A percentile compares a stretch with the other conserved stretches of the same genome.
phyloP scores from a whole-genome alignment of 2,329 filamentous ascomycete genomes.

The Zopfia rhizophila region DNA sequence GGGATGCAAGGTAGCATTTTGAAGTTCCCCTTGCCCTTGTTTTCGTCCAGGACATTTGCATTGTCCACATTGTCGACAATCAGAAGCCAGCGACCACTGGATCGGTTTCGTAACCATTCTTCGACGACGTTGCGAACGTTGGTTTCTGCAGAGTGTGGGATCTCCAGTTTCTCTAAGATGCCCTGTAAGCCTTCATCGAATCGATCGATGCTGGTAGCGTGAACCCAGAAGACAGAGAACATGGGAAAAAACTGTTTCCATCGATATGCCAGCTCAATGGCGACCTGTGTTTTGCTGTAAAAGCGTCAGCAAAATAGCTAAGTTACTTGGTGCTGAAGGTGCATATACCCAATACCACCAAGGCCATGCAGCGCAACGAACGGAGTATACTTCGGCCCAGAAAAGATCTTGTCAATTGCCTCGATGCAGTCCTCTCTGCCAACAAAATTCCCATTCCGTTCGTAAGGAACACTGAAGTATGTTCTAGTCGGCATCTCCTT shows the following conservation, averaged over 20 bases:
- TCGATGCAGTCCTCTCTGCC: conserved; percentile 12
- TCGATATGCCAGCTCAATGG: conserved; percentile 14
- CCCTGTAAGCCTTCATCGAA: conserved; percentile 15
- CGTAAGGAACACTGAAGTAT: conserved; percentile 17
- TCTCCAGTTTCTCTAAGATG: conserved; percentile 10
- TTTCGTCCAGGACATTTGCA: conserved; percentile 10
- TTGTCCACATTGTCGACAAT: conserved; percentile 39
- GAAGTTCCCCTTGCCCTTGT: conserved; percentile 11
- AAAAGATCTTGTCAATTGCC: conserved; percentile 13
- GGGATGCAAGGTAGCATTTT: conserved; percentile 34
- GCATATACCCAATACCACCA: conserved; percentile 19
- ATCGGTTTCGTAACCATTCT: conserved; percentile 14
- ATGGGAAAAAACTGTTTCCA: conserved; percentile 14
- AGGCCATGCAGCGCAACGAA: conserved; percentile 20
- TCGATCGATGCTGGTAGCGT: conserved; percentile 12
- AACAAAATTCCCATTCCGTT: conserved; percentile 15
- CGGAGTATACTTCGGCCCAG: conserved; percentile 16
- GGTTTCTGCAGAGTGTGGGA: conserved; percentile 15
- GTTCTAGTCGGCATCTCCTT: conserved; percentile 9
- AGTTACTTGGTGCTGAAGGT: not conserved
- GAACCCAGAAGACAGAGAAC: conserved; percentile 19
- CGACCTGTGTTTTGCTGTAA: conserved; percentile 22
- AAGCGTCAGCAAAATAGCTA: not conserved
- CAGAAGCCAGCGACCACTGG: conserved; percentile 20
- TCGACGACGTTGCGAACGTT: conserved; percentile 15